phyloP scores from a whole-genome alignment of 179 eudicot genomes.

The Beta macrorhiza region DNA sequence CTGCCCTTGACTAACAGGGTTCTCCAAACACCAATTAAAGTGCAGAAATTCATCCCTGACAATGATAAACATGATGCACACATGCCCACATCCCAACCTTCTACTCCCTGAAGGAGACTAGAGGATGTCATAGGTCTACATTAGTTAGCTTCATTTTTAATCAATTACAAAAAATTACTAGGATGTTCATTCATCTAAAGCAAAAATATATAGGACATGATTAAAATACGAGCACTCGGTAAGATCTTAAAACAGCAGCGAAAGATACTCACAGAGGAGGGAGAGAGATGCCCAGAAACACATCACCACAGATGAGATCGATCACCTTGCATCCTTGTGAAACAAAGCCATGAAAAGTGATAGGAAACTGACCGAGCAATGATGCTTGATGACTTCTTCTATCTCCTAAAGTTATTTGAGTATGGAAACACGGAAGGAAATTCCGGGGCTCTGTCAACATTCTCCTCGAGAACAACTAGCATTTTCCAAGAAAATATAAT shows the following conservation, averaged over 20 bases:
- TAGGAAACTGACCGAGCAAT: slow-evolving; percentile 20
- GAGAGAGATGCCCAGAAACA: background rate
- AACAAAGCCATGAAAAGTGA: slow-evolving; percentile 34
- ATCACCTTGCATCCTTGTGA: slow-evolving; percentile 33
- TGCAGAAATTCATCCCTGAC: slow-evolving; percentile 34
- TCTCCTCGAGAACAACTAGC: slow-evolving; percentile 38
- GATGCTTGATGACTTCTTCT: slow-evolving; percentile 28
- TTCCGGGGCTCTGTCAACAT: slow-evolving; percentile 33
- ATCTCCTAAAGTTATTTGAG: slow-evolving; percentile 25
- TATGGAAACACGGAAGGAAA: slow-evolving; percentile 22
- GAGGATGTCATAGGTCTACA: background rate
- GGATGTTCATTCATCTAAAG: background rate
- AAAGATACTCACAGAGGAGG: background rate
- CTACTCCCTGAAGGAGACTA: background rate
- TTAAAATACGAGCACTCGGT: background rate
- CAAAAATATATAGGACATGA: background rate
- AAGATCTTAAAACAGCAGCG: background rate
- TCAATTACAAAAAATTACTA: background rate
- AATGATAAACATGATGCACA: slow-evolving; percentile 23
- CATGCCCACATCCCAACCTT: background rate
- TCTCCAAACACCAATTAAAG: slow-evolving; percentile 27
- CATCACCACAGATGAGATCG: slow-evolving; percentile 30
- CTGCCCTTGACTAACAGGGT: slow-evolving; percentile 30
- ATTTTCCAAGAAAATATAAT: slow-evolving; percentile 22
- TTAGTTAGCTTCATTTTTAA: background rate